phyloP scores from a whole-genome alignment of 2,329 filamentous ascomycete species.

The Hymenoscyphus linearis region DNA sequence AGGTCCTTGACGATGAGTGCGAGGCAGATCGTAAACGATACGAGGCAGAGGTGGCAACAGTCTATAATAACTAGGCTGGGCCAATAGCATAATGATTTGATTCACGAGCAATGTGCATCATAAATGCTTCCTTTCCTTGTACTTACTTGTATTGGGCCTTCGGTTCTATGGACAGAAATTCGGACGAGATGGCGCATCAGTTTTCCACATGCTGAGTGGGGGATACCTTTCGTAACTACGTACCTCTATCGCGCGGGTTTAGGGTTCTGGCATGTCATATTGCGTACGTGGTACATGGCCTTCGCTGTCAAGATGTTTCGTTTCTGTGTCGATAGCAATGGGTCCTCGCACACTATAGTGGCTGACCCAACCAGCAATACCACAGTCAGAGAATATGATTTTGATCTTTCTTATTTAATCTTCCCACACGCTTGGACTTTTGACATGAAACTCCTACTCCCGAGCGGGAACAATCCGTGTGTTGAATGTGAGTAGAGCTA shows the following conservation, averaged over 20 bases:
- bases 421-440: neutral
- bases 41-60: constrained; percentile 28
- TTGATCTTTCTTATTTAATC: neutral
- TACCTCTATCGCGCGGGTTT: neutral
- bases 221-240: neutral
- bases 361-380: neutral
- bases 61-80: constrained; percentile 20
- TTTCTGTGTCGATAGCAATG: constrained; percentile 7
- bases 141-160: neutral
- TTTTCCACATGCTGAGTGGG: neutral
- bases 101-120: neutral
- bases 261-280: neutral
- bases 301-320: constrained; percentile 4
- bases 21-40: constrained; percentile 27
- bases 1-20: constrained; percentile 29
- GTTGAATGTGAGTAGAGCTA: neutral
- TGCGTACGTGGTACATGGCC: neutral
- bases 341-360: neutral
- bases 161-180: neutral
- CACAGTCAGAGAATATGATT: neutral
- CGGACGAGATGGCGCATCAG: neutral
- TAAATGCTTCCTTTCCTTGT: neutral
- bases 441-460: neutral
- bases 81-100: neutral
- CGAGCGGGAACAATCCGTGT: no score